Base-by-base conservation (phyloP, 495 filamentous ascomycete genomes). In the Penicillium angulare region DNA sequence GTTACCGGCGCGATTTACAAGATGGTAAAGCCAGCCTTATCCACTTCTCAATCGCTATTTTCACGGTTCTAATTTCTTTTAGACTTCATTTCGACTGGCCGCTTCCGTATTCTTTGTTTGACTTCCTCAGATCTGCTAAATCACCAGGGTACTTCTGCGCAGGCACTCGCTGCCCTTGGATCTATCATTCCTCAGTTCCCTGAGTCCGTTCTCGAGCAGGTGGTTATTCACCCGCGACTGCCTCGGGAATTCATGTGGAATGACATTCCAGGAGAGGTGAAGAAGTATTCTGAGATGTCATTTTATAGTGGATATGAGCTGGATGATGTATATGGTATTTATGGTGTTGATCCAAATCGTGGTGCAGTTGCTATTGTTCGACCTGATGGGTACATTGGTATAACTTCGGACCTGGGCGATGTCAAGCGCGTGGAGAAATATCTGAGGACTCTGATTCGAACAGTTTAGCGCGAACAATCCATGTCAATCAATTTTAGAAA, bases 291-390 rank as follows among this genome's bases (percentile, higher is more conserved):
- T 15, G 67, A 79, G 52, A 75, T 78, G 54, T 61, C 64, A 0
- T 85, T 85, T 9, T 86, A 83, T 70, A 84, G 85, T 51, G 88
- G 86, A 45, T 73, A 77, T 29, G 83, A 83, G 56, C 74, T 88
- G 10, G 87, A 81, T 62, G 83, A 82, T 47, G 85, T 84, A 1
- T 89, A 89, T 59, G 68, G 71, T 17, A 77, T 72, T 3, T 86
- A 81, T 44, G 88, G 84, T 0, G 77, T 90, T 8, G 74, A 87
- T 59, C 61, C 56, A 21, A 71, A 78, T 35, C 65, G 62, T 16
- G 87, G 87, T 0, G 84, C 81, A 43, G 58, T 86, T 7, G 83
- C 87, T 6, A 72, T 85, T 21, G 49, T 78, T 0, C 60, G 85
- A 18, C 87, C 86, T 0, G 87, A 89, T 73, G 80, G 83, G 50